A percentile compares a stretch with the other conserved stretches of the same genome.
phyloP scores from a whole-genome alignment of 2,329 filamentous ascomycete genomes.

The Aspergillus viridinutans region DNA sequence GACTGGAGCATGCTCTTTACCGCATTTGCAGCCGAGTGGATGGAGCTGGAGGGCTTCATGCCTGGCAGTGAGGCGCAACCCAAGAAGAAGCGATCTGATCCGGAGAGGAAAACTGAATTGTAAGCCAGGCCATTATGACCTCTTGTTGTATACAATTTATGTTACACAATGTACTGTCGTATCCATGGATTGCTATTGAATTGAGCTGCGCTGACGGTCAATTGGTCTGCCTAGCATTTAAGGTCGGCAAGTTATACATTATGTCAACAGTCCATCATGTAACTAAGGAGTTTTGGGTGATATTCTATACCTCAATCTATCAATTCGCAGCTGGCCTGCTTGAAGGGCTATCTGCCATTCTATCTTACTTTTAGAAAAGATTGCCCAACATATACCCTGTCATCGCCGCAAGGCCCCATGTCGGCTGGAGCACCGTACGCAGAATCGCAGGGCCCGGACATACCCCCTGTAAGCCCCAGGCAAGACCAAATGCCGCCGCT shows the following conservation, averaged over 20 bases:
- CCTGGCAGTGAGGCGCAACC: neutral
- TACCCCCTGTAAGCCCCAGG: slow-evolving; percentile 49
- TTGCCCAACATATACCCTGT: slow-evolving; percentile 45
- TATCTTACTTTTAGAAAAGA: slow-evolving; percentile 18
- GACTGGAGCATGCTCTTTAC: slow-evolving; percentile 86
- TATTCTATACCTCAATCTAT: neutral
- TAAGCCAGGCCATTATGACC: slow-evolving; percentile 25
- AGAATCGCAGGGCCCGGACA: slow-evolving; percentile 52
- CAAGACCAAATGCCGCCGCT: slow-evolving; percentile 46
- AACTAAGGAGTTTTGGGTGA: neutral
- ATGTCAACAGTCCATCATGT: neutral
- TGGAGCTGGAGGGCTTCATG: slow-evolving; percentile 68
- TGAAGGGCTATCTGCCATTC: neutral
- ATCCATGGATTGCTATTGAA: neutral
- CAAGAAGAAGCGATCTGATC: slow-evolving; percentile 9
- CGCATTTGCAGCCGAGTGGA: slow-evolving; percentile 85
- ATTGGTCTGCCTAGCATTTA: slow-evolving; percentile 14
- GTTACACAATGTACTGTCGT: slow-evolving; percentile 1
- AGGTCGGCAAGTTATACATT: neutral
- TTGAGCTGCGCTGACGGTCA: slow-evolving; percentile 12
- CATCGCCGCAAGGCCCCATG: slow-evolving; percentile 47
- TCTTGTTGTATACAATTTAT: neutral
- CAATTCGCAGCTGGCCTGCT: neutral
- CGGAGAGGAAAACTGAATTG: slow-evolving; percentile 36
- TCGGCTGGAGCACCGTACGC: slow-evolving; percentile 44